A percentile compares a stretch with the other conserved stretches of the same genome.
phyloP scores from a whole-genome alignment of 2,329 filamentous ascomycete genomes.

The Penicillium sp. region DNA sequence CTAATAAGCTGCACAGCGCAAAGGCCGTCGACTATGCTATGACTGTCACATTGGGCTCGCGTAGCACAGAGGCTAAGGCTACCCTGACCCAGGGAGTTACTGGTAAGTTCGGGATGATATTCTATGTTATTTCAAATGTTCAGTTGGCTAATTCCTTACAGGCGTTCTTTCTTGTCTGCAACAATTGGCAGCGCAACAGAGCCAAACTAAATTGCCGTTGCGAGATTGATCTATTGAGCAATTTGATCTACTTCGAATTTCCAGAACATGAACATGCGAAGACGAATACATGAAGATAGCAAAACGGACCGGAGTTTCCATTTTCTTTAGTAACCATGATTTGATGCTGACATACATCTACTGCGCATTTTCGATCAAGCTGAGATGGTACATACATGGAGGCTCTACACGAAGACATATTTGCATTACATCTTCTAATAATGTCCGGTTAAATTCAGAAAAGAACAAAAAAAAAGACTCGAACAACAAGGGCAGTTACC shows the following conservation, averaged over 20 bases:
- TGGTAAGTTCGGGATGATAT: constrained; percentile 54
- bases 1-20: constrained; percentile 67
- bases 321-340: constrained; percentile 2
- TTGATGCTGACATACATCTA: constrained; percentile 1
- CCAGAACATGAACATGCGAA: constrained; percentile 2
- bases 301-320: constrained; percentile 8
- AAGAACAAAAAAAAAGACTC: neutral
- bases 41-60: constrained; percentile 80
- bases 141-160: constrained; percentile 24
- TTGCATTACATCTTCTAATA: neutral
- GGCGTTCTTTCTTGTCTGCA: constrained; percentile 54
- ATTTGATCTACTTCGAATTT: neutral
- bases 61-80: constrained; percentile 82
- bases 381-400: neutral
- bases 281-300: constrained; percentile 11
- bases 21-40: constrained; percentile 65
- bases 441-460: neutral
- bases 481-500: neutral
- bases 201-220: constrained; percentile 21
- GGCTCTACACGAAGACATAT: neutral
- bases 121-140: neutral
- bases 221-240: neutral
- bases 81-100: constrained; percentile 90
- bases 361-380: neutral
- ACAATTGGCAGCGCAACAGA: constrained; percentile 40